phyloP scores from a whole-genome alignment of 2,329 filamentous ascomycete genomes.

The Parascedosporium putredinis region DNA sequence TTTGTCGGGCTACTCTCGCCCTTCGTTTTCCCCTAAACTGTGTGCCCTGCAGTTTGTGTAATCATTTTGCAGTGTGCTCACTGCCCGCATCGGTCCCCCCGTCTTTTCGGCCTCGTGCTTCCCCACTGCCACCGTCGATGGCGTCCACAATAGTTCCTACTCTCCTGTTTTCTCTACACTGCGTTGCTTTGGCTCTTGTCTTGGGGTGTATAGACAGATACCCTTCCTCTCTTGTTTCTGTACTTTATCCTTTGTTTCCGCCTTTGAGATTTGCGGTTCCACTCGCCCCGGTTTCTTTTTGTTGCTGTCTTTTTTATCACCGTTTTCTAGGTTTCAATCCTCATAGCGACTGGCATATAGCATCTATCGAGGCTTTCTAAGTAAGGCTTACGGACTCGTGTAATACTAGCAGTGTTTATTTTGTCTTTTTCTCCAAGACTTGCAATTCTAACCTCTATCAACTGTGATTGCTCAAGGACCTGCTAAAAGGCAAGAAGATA shows the following conservation, averaged over 20 bases:
- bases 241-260: too few relatives aligned
- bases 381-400: not conserved
- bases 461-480: not conserved
- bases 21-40: not conserved
- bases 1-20: too few relatives aligned
- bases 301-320: not conserved
- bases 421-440: too few relatives aligned
- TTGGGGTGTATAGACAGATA: constrained; percentile 8
- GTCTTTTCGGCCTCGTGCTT: not conserved
- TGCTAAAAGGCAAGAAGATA: too few relatives aligned
- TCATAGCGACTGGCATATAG: not conserved
- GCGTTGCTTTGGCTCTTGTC: not conserved
- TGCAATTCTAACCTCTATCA: too few relatives aligned
- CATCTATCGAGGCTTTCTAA: not conserved
- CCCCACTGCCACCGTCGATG: too few relatives aligned
- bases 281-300: too few relatives aligned
- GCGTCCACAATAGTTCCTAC: too few relatives aligned
- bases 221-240: constrained; percentile 2
- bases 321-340: too few relatives aligned
- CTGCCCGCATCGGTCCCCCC: not conserved
- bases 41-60: not conserved
- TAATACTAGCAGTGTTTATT: not conserved
- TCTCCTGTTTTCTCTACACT: not conserved
- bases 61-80: not conserved
- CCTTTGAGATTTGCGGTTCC: too few relatives aligned